A percentile compares a stretch with the other conserved stretches of the same genome.
These are phyloP conservation scores for Pelargonium australe DNA, from an alignment of 441 rosid genomes.

Conservation along the genomic window DNA sequence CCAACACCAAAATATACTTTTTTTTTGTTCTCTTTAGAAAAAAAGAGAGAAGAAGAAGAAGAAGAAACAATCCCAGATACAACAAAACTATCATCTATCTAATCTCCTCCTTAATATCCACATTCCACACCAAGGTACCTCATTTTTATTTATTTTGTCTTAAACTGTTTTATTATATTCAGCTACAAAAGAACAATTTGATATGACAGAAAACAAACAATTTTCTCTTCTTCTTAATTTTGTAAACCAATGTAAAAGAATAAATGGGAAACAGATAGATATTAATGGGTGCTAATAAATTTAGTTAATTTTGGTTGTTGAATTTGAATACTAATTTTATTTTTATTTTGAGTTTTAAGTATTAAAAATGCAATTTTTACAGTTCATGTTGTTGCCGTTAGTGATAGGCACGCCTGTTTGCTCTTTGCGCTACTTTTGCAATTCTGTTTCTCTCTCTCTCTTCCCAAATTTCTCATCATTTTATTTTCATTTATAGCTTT, in stretches of 20 bases:
- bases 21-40: not conserved
- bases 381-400: slow-evolving; percentile 52
- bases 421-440: slow-evolving; percentile 35
- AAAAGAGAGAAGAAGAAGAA: not conserved
- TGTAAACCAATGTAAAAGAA: too few species aligned
- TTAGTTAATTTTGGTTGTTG: too few species aligned
- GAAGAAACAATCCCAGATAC: not conserved
- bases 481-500: not conserved
- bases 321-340: too few species aligned
- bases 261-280: too few species aligned
- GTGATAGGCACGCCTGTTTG: slow-evolving; percentile 93
- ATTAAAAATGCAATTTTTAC: slow-evolving; percentile 13
- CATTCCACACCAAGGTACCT: not conserved
- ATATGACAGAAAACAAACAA: too few species aligned
- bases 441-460: slow-evolving; percentile 3
- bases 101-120: not conserved
- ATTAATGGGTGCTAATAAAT: too few species aligned
- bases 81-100: not conserved
- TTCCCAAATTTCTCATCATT: slow-evolving; percentile 14
- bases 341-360: not conserved
- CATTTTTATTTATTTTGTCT: not conserved
- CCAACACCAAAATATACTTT: not conserved
- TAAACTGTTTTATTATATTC: not conserved
- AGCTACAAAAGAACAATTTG: too few species aligned
- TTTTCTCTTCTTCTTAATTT: too few species aligned